Base-by-base conservation (phyloP, 371 early-diverging fungal species). In the Syncephalis plumigaleata region DNA sequence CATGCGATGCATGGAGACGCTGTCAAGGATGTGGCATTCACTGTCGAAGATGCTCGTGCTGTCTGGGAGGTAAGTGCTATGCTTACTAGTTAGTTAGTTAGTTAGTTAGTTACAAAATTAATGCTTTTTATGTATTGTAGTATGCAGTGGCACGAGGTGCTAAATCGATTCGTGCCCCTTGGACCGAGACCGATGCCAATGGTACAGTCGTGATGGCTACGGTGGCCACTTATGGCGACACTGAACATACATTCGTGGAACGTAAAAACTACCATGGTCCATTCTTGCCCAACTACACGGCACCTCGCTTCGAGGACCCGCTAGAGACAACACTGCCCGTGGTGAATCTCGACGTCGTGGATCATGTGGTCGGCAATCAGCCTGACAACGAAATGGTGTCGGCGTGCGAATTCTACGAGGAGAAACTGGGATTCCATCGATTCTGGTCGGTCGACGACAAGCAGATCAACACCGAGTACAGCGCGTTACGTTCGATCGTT, bases 361-460 rank as follows among this genome's bases (percentile, higher is more conserved):
- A 94, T 63, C 97, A 96, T 66, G 79, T 86, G 51, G 97, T 94
- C 44, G 87, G 85, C 18, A 94, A 94, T 74, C 93, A 92, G 64
- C 87, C 91, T 48, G 92, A 91, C 60, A 65, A 72, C 63, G 73
- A 81, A 69, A 92, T 96, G 93, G 66, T 75, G 40, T 60, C 78
- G 46, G 81, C 84, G 43, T 84, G 87, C 62, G 84, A 90, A 49
- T 60, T 75, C 55, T 86, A 85, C 54, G 92, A 93, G 66, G 66
- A 77, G 51, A 69, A 77, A 50, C 76, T 96, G 23, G 91, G 86
- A 51, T 94, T 94, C 77, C 93, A 91, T 65, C 81, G 94, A 39
- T 96, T 94, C 83, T 94, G 94, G 94, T 88, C 89, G 24, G 91
- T 96, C 40, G 97, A 96, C 66, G 97, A 96, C 68, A 81, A 73